Base-by-base conservation (phyloP, 805 yeast species). In the Yarrowia sp. region DNA sequence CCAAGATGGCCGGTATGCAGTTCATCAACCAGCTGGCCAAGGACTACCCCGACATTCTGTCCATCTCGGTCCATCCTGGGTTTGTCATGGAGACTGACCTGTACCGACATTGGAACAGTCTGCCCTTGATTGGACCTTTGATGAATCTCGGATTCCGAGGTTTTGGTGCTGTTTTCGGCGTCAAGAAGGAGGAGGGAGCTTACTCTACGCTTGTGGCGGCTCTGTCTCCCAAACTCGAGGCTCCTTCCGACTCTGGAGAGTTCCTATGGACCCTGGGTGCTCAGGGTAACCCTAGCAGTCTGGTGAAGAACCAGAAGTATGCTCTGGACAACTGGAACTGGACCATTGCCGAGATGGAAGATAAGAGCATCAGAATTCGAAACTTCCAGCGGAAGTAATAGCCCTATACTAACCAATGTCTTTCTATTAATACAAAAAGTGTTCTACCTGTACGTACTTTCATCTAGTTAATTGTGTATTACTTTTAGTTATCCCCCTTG, bases 11-110 rank as follows among this genome's bases (percentile, higher is more conserved):
- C 0, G 88, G 89, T 0, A 89, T 90, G 48, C 97, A 90, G 69
- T 83, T 85, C 71, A 82, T 85, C 71, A 84, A 84, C 69, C 79
- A 85, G 73, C 74, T 90, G 22, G 83, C 93, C 0, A 77, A 84
- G 41, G 81, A 86, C 66, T 81, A 89, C 72, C 95, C 96, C 0
- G 80, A 84, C 17, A 79, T 90, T 9, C 73, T 86, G 42, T 84
- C 86, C 65, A 74, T 84, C 41, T 81, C 90, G 1, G 89, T 89
- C 3, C 92, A 90, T 71, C 96, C 96, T 0, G 97, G 97, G 0
- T 81, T 89, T 68, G 90, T 89, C n/a, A 86, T 90, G 89, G 86
- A 86, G 70, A 86, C 96, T 1, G 87, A 87, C 69, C 74, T 88
- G 53, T 88, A 88, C 72, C 79, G 87, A 51, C 89, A 88, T 72